phyloP scores from a whole-genome alignment of 495 filamentous ascomycete genomes.

The Penicillium desertorum region DNA sequence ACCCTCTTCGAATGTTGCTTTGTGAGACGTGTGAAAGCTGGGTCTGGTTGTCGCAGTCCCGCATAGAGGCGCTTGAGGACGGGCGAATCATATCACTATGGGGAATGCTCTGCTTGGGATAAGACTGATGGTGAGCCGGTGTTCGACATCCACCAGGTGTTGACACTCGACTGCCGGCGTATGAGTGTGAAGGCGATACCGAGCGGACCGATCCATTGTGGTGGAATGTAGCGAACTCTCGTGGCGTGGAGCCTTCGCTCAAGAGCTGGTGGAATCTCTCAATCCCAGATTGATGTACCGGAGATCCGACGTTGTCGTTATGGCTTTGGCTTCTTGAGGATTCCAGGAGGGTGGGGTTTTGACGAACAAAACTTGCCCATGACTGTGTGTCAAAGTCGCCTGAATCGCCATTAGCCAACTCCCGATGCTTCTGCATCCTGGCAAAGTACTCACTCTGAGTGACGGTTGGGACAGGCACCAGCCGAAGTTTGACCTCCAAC shows the following conservation, averaged over 20 bases:
- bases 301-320: slow-evolving; percentile 37
- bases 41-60: slow-evolving; percentile 35
- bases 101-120: slow-evolving; percentile 23
- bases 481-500: slow-evolving; percentile 86
- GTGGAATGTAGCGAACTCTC: slow-evolving; percentile 39
- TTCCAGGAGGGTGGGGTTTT: slow-evolving; percentile 54
- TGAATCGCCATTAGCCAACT: slow-evolving; percentile 58
- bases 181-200: slow-evolving; percentile 40
- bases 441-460: slow-evolving; percentile 68
- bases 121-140: slow-evolving; percentile 28
- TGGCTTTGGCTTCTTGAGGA: slow-evolving; percentile 30
- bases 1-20: slow-evolving; percentile 32
- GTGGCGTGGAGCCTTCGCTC: slow-evolving; percentile 45
- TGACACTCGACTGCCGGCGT: slow-evolving; percentile 38
- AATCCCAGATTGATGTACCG: slow-evolving; percentile 54
- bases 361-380: slow-evolving; percentile 65
- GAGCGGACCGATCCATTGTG: slow-evolving; percentile 36
- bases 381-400: slow-evolving; percentile 66
- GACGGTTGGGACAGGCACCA: slow-evolving; percentile 77
- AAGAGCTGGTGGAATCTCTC: slow-evolving; percentile 52
- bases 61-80: slow-evolving; percentile 50
- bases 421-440: slow-evolving; percentile 61
- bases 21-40: slow-evolving; percentile 32
- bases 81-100: slow-evolving; percentile 45
- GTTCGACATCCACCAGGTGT: slow-evolving; percentile 36